A percentile compares a stretch with the other conserved stretches of the same genome.
Evolutionary conservation across 495 filamentous ascomycete genomes (phyloP).

Genomic region (Penicillium bovifimosum): DNA sequence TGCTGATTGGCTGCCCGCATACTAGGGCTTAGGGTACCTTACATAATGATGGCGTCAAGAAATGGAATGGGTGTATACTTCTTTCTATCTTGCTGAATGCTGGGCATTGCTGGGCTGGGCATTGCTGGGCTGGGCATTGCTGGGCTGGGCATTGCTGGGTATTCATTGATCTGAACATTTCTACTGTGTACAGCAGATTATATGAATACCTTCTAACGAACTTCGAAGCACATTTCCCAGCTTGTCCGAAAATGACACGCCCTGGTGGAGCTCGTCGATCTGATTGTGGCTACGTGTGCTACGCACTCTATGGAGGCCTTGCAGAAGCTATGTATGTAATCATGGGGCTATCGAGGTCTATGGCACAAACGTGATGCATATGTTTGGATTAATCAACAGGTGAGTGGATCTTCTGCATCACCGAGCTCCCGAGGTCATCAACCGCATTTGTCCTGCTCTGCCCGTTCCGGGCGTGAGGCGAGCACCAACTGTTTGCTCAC

Average conservation of each 20-base stretch:
- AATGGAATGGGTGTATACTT: neutral
- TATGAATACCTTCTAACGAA: neutral
- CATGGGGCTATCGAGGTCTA: neutral
- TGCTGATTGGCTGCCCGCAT: slow-evolving; percentile 7
- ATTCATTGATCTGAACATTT: neutral
- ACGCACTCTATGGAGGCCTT: neutral
- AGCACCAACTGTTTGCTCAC: neutral
- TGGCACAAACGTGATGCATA: slow-evolving; percentile 1
- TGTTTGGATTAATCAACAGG: neutral
- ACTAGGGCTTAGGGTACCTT: slow-evolving; percentile 14
- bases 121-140: neutral
- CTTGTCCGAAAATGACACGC: neutral
- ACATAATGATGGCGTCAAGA: slow-evolving; percentile 8
- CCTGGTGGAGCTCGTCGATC: slow-evolving; percentile 2
- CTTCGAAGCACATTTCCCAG: neutral
- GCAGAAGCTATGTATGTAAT: slow-evolving; percentile 12
- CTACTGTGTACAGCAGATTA: neutral
- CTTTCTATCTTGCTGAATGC: neutral
- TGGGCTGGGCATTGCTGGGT: neutral
- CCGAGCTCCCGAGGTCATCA: neutral
- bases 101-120: neutral
- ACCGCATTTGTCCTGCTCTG: neutral
- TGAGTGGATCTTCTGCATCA: neutral
- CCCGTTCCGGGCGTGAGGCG: neutral
- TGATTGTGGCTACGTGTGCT: neutral